These are phyloP conservation scores for Ophiostoma pallidulum DNA, from an alignment of 2,329 filamentous ascomycete genomes.

Conservation along the genomic window DNA sequence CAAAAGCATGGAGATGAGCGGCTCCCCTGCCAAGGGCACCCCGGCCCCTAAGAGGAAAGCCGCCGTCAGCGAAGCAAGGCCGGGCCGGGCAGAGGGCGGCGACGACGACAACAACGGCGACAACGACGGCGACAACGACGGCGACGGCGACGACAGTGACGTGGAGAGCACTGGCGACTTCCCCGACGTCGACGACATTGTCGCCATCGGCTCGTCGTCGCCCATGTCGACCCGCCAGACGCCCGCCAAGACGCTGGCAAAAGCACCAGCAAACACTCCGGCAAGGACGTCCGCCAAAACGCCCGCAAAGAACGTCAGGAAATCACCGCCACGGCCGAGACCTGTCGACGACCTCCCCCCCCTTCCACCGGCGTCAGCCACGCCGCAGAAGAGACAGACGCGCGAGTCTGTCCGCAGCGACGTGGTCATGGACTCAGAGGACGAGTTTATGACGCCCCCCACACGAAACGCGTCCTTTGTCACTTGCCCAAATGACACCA, in stretches of 20 bases:
- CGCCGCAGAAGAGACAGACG: conserved; percentile 12
- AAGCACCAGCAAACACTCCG: neutral
- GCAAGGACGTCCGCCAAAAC: neutral
- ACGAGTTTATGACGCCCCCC: conserved; percentile 39
- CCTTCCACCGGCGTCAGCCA: neutral
- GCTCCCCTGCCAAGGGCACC: conserved; percentile 3
- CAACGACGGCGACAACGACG: conserved; percentile 46
- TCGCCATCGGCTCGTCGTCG: conserved; percentile 31
- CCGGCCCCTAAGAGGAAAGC: neutral
- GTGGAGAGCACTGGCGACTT: conserved; percentile 35
- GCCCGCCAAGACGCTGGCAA: neutral
- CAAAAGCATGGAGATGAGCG: conserved; percentile 38
- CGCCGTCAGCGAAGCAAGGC: conserved; percentile 20
- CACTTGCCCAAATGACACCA: conserved; percentile 14
- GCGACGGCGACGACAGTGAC: conserved; percentile 31
- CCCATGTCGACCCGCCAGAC: conserved; percentile 17
- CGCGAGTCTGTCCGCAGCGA: conserved; percentile 17
- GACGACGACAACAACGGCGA: conserved; percentile 23
- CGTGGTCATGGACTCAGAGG: conserved; percentile 48
- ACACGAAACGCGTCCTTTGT: conserved; percentile 26
- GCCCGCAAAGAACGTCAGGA: no score
- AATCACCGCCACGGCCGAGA: neutral
- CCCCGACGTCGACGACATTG: conserved; percentile 42
- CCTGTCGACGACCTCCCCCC: neutral
- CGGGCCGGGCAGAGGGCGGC: conserved; percentile 7